phyloP scores from a whole-genome alignment of 2,329 filamentous ascomycete species.

The Trichoderma semiorbis region DNA sequence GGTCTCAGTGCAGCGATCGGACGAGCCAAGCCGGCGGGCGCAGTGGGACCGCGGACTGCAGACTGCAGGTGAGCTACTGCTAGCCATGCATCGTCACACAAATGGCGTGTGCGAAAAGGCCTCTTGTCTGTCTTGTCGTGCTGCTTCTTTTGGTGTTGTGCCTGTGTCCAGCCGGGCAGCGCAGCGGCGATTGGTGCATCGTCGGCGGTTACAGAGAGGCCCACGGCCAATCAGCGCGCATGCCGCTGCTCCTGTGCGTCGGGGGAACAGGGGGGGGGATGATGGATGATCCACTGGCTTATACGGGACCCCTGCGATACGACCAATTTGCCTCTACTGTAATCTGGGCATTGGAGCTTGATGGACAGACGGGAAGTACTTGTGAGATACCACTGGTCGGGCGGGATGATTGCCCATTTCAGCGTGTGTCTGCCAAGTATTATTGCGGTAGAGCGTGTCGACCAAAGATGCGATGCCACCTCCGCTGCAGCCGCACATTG shows the following conservation, averaged over 20 bases:
- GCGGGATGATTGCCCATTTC: neutral
- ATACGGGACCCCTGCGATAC: neutral
- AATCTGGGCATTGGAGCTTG: neutral
- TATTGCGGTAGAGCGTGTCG: neutral
- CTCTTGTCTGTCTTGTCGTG: neutral
- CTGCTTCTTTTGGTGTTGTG: conserved; percentile 1
- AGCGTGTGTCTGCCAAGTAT: neutral
- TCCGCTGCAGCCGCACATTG: neutral
- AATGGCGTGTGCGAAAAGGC: neutral
- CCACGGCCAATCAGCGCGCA: conserved; percentile 33
- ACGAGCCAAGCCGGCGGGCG: neutral
- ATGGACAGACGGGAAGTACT: neutral
- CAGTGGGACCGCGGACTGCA: neutral
- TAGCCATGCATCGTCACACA: conserved; percentile 18
- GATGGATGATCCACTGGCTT: neutral
- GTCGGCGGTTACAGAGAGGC: conserved; percentile 39
- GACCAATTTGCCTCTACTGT: neutral
- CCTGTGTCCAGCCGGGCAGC: neutral
- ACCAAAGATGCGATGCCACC: conserved; percentile 1
- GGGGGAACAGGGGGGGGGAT: neutral
- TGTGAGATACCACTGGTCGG: neutral
- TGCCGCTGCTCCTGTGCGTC: conserved; percentile 22
- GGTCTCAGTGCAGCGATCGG: neutral
- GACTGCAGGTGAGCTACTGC: conserved; percentile 13
- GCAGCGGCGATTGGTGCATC: conserved; percentile 28